Evolutionary conservation across 140 eudicot genomes (phyloP).

Genomic region (Ambrosia hybrid): DNA sequence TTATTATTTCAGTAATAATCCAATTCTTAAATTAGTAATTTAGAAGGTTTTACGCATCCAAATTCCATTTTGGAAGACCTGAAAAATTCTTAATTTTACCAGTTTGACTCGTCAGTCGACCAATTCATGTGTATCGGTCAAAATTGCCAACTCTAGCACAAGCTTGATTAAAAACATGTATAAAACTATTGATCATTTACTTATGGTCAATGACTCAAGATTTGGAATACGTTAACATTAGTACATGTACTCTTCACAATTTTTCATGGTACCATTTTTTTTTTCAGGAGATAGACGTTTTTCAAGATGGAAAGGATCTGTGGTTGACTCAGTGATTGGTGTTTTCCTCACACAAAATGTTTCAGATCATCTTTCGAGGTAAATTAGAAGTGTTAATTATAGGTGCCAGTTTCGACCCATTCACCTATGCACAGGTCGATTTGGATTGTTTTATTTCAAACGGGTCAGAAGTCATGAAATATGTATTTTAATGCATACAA

Average conservation of each 20-base stretch:
- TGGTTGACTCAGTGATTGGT: slow-evolving; percentile 95
- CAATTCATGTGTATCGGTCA: too few relatives aligned
- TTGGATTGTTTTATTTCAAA: not conserved
- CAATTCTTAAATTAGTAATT: too few relatives aligned
- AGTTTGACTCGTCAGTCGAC: too few relatives aligned
- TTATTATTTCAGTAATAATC: too few relatives aligned
- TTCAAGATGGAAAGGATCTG: slow-evolving; percentile 97
- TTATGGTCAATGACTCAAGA: not conserved
- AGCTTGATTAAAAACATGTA: not conserved
- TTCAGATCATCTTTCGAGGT: slow-evolving; percentile 97
- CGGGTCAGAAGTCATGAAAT: not conserved
- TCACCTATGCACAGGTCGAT: not conserved
- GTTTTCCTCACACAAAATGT: slow-evolving; percentile 99
- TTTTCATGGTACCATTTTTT: slow-evolving; percentile 4
- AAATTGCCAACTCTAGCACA: too few relatives aligned
- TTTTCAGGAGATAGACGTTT: slow-evolving; percentile 80
- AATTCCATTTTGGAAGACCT: too few relatives aligned
- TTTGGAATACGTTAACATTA: slow-evolving; percentile 8
- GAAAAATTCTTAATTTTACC: too few relatives aligned
- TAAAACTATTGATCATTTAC: slow-evolving; percentile 3
- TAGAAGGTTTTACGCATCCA: too few relatives aligned
- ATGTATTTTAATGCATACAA: slow-evolving; percentile 4
- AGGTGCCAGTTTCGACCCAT: slow-evolving; percentile 2
- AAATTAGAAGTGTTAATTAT: slow-evolving; percentile 8
- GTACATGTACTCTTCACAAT: slow-evolving; percentile 11